Evolutionary conservation across 768 basidiomycete genomes (phyloP), one percentile per base, ranked within the genome.

Genomic region (Holtermanniella nyarrowii): DNA sequence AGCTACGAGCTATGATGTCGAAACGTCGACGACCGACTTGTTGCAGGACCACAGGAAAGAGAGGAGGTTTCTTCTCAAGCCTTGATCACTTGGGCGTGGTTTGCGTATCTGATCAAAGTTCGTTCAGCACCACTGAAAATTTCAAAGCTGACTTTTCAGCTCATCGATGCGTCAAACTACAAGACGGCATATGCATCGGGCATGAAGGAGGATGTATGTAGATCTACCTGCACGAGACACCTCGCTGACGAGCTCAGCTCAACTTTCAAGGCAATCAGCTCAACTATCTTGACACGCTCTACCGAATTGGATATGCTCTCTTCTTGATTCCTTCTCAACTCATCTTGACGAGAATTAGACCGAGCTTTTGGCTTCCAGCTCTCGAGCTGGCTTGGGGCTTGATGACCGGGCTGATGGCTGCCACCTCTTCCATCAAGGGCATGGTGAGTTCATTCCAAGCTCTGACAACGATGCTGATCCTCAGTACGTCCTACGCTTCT

Each of bases 311-410:
- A 18, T 59, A 50, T 47, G 54, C 49, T 39, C 26, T 57, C 27
- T 57, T 55, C 50, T 37, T 62, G 12, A 54, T 65, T 14, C 61
- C 61, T 0, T 62, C 61, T 2, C 63, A 65, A 40, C 14, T 62
- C 53, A 59, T 68, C 21, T 51, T 68, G 43, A 61, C 62, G 46
- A 57, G 57, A 13, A 42, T 65, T 31, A 26, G 54, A 3, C 60
- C 66, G 3, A 49, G 54, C 12, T 49, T 46, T 37, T 65, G 56
- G 57, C 40, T 65, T 26, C 58, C 61, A 0, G 43, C 49, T 18
- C 50, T 59, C 26, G 59, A 62, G 49, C 26, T 58, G 12, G 43
- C 46, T 24, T 58, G 47, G 60, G 60, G 60, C 2, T 12, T 54
- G 11, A 50, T 61, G 45, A 58, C 57, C 1, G 48, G 47, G 5